These are phyloP conservation scores for Pseudopyrenochaeta lycopersici DNA, from an alignment of 2,329 filamentous ascomycete species.

Conservation along the genomic window DNA sequence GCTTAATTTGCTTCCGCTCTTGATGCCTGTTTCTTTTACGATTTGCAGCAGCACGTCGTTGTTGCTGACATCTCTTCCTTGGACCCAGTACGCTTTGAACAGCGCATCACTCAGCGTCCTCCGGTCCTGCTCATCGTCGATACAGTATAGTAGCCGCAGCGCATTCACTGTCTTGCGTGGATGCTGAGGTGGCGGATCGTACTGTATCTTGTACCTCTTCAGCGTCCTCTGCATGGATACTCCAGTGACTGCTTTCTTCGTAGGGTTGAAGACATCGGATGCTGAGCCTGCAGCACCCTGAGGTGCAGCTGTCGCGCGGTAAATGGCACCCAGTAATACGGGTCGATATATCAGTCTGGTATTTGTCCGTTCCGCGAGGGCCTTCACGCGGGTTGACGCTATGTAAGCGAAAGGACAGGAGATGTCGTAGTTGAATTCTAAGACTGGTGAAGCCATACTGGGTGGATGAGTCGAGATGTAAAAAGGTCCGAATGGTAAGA, in stretches of 20 bases:
- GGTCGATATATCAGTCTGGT: constrained; percentile 38
- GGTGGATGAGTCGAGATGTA: background rate
- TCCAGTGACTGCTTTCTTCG: constrained; percentile 42
- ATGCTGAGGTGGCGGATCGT: constrained; percentile 43
- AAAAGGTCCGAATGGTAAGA: background rate
- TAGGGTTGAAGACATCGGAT: constrained; percentile 45
- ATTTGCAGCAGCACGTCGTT: constrained; percentile 31
- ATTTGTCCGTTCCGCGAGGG: constrained; percentile 38
- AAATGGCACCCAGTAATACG: constrained; percentile 47
- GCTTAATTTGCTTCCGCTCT: constrained; percentile 11
- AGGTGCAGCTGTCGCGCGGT: constrained; percentile 45
- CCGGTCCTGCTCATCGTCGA: constrained; percentile 27
- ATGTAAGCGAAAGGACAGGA: constrained; percentile 52
- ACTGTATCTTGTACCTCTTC: constrained; percentile 36
- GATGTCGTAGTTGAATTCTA: constrained; percentile 46
- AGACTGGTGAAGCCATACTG: constrained; percentile 21
- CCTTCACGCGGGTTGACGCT: constrained; percentile 42
- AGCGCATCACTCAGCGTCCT: constrained; percentile 30
- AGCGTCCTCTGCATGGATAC: constrained; percentile 42
- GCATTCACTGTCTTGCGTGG: constrained; percentile 46
- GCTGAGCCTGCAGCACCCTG: constrained; percentile 48
- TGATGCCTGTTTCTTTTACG: constrained; percentile 33
- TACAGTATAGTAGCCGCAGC: constrained; percentile 37
- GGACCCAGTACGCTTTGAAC: constrained; percentile 46
- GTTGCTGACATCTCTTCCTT: constrained; percentile 38